Base-by-base conservation (phyloP, 306 rosid species). In the Rosa chinensis region DNA sequence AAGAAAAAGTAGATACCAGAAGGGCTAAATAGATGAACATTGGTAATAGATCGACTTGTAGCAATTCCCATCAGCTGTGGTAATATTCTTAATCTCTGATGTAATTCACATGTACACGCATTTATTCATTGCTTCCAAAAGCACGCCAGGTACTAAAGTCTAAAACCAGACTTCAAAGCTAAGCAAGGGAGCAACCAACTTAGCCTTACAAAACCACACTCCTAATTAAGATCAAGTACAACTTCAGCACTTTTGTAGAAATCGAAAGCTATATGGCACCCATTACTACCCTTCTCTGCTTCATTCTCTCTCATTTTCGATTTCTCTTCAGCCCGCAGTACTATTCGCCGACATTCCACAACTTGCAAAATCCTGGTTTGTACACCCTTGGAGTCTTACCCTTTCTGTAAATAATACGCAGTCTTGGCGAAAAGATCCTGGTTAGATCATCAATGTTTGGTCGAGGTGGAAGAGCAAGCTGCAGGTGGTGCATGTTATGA, bases 231-330 rank as follows among this genome's bases (percentile, higher is more conserved):
- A 68, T 40, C 73, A 3, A 63, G 42, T 14, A 5, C 40, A 2
- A 62, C 40, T 25, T 25, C 68, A 63, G 6, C 68, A 18, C 39
- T 39, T 44, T 21, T 6, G 61, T 12, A 40, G 18, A 0, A 11
- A 55, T 25, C 23, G 5, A 73, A 70, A 78, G 79, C 67, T 84
- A 8, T 3, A 79, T 79, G 86, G 83, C 77, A 48, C 86, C 86
- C 13, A 48, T 83, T 73, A 74, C 80, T 20, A 79, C 77, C 59
- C 70, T 83, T 42, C 12, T 79, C 77, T 75, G 35, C 68, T 64
- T 74, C 62, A 3, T 75, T 75, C 25, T 79, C 18, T 18, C 76
- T 66, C 39, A 32, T 10, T 35, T 75, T 74, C 62, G 40, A 16
- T 14, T 48, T 18, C 67, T 79, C 69, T 18, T 12, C 6, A 25